Evolutionary conservation across 2,329 filamentous ascomycete species (phyloP).

Genomic region (Chaetothyriales sp.): DNA sequence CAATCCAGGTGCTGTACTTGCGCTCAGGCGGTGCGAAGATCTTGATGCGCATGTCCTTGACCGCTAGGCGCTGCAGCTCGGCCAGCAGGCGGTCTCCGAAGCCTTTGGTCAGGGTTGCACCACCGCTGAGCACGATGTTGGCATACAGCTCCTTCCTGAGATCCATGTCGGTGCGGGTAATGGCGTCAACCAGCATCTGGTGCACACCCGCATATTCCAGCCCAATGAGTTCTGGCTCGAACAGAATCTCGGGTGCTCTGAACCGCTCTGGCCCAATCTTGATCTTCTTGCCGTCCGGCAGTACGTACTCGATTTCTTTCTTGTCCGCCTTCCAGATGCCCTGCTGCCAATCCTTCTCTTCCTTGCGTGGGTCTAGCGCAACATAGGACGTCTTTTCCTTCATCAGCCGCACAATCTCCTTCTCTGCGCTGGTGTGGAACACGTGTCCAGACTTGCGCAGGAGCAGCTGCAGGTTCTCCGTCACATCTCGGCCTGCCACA

Average conservation of each 20-base stretch:
- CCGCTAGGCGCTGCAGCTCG: constrained; percentile 82
- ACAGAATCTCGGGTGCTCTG: constrained; percentile 89
- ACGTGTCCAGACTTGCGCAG: constrained; percentile 84
- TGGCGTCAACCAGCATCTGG: constrained; percentile 93
- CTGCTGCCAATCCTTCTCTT: constrained; percentile 87
- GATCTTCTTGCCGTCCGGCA: constrained; percentile 86
- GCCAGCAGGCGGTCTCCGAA: constrained; percentile 85
- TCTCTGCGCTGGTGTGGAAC: constrained; percentile 96
- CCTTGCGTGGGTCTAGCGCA: constrained; percentile 73
- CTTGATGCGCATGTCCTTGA: constrained; percentile 99
- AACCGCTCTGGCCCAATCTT: constrained; percentile 93
- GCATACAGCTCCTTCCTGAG: constrained; percentile 84
- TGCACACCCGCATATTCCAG: constrained; percentile 94
- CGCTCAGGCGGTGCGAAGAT: constrained; percentile 95
- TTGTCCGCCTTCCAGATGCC: constrained; percentile 52
- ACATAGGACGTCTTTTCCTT: constrained; percentile 93
- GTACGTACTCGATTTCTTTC: constrained; percentile 70
- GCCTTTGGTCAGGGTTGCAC: constrained; percentile 88
- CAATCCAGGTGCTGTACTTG: constrained; percentile 98
- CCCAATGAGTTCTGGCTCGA: constrained; percentile 92
- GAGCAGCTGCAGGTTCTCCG: constrained; percentile 81
- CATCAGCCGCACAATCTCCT: constrained; percentile 94
- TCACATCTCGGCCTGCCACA: constrained; percentile 88
- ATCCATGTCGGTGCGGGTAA: constrained; percentile 88
- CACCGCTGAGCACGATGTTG: constrained; percentile 93